Evolutionary conservation across 169 alveolate genomes (phyloP), one percentile per base, ranked within the genome.

Genomic region (Plasmodium sp.): DNA sequence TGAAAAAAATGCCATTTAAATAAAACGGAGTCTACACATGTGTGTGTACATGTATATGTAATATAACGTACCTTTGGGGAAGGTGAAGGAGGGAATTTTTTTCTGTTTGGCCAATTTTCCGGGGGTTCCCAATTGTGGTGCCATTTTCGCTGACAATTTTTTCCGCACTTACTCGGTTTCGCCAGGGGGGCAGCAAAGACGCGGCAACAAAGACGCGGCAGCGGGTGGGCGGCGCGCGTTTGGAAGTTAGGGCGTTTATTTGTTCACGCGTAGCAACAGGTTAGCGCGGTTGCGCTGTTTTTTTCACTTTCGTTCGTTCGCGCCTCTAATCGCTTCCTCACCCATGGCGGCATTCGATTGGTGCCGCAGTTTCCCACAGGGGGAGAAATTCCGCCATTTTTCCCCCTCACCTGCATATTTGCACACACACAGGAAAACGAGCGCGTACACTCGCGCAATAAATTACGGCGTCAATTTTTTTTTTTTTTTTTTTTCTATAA

Each of bases 381-480:
- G 71, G 33, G 75, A 54, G 56, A 54, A 82, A 82, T 82, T 33
- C 79, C 80, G n/a, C 90, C 14, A 54, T 58, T 82, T 33, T 54
- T 58, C 16, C 27, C 16, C 18, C 22, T 6, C 33, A 1, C 58
- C 34, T 45, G 74, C 43, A 84, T 71, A 71, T 62, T 71, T 84
- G 93, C 93, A 84, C 83, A 84, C 93, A 84, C 82, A 31, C n/a
- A 48, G 18, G 34, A 36, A 62, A 62, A 62, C 34, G 36, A 22
- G 74, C 73, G 75, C 18, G 43, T 83, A 39, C 67, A 73, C 92
- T 45, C 82, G 39, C 92, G 67, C 58, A 31, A 83, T 14, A 41
- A 56, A 73, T 39, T 41, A 41, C 72, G 27, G n/a, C 22, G 22
- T 27, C 77, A 56, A 54, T 27, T 82, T 41, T 56, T 16, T 58